A percentile compares a stretch with the other conserved stretches of the same genome.
Conservation (phyloP, 2,329 filamentous ascomycete species). For the Fusarium haematococcum region DNA sequence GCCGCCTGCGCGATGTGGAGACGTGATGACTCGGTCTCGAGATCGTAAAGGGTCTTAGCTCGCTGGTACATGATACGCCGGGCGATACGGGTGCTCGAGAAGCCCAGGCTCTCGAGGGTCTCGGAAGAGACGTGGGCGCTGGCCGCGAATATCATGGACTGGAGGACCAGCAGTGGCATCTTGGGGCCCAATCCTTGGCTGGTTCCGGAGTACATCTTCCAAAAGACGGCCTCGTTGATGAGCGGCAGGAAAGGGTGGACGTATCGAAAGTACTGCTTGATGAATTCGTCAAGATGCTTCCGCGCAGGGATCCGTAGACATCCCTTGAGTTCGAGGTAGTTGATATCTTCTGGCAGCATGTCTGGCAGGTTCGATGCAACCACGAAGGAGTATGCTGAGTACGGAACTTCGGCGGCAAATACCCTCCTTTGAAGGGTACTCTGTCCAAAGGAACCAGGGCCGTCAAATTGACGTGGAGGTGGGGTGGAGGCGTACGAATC, state of each 20-base stretch:
- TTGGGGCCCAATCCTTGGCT: neutral
- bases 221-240: slow-evolving; percentile 18
- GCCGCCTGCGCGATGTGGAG: neutral
- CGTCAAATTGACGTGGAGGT: neutral
- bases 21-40: neutral
- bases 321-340: slow-evolving; percentile 23
- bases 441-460: neutral
- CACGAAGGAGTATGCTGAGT: neutral
- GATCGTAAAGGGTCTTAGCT: neutral
- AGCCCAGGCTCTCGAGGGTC: neutral
- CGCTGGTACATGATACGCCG: neutral
- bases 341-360: slow-evolving; percentile 10
- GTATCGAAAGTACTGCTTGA: slow-evolving; percentile 26
- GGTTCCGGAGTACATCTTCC: slow-evolving; percentile 12
- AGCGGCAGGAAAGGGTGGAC: slow-evolving; percentile 27
- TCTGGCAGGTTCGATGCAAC: neutral
- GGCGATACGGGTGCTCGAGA: neutral
- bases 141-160: slow-evolving; percentile 30
- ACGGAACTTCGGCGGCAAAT: neutral
- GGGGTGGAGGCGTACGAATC: neutral
- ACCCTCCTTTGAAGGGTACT: neutral
- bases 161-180: slow-evolving; percentile 18
- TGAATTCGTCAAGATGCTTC: slow-evolving; percentile 19
- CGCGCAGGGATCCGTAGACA: slow-evolving; percentile 26
- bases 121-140: neutral